Base-by-base conservation (phyloP, 2,329 filamentous ascomycete genomes). In the Xylogone sp. region DNA sequence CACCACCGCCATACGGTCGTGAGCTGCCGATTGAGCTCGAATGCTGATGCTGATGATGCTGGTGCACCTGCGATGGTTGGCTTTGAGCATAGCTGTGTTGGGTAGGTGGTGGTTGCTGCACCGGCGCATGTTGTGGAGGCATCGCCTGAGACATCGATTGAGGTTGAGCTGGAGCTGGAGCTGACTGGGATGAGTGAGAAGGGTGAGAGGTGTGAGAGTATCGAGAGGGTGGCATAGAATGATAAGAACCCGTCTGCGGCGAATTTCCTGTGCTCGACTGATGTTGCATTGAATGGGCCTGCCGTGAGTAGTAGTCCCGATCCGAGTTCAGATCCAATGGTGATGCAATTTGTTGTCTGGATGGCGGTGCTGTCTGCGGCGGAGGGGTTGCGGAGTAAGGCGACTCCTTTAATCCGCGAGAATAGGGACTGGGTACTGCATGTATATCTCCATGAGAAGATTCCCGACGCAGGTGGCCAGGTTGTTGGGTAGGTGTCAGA, bases 11-110 rank as follows among this genome's bases (percentile, higher is more conserved):
- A 48, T 62, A 65, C 48, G 60, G 64, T n/a, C 62, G 60, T 50
- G 56, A 20, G 8, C 59, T 55, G 8, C 60, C 61, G 27, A 65
- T 57, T 1, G 64, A 63, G 7, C 62, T 56, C 1, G 73, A 69
- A 51, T 83, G 83, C 56, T 82, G 80, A 19, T 76, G n/a, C n/a
- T n/a, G n/a, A n/a, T n/a, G n/a, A 51, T 83, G 83, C 56, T 82
- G 80, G 19, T 76, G 73, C n/a, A 62, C 47, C 6, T 56, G 46
- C 45, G 61, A 60, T 13, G 76, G 72, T n/a, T 79, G 75, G 6
- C 78, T 77, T n/a, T 73, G 71, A 20, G 71, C 69, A 51, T 65
- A 68, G 51, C 75, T 71, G 54, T 79, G 77, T 24, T 70, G 46
- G 53, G 65, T 62, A 63, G 71, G 60, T 39, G 62, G 43, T 56